Evolutionary conservation across 2,329 filamentous ascomycete genomes (phyloP).

Genomic region (Fusarium sacchari): DNA sequence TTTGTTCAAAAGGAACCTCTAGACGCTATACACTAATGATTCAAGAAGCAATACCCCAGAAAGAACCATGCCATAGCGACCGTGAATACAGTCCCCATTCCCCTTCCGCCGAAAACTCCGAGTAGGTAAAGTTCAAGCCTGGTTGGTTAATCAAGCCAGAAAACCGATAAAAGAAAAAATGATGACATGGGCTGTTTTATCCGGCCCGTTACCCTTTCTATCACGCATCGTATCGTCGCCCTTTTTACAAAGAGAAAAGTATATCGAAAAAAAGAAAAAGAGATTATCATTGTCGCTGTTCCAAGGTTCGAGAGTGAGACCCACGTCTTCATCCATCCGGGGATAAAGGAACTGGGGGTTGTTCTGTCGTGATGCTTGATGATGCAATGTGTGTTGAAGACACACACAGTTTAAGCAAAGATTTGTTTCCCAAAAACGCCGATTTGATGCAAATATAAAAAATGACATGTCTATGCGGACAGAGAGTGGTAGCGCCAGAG

Average conservation of each 20-base stretch:
- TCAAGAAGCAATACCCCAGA: constrained; percentile 2
- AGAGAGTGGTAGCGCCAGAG: constrained; percentile 39
- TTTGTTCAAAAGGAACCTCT: constrained; percentile 8
- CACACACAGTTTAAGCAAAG: constrained; percentile 11
- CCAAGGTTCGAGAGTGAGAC: background rate
- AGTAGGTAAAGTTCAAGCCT: background rate
- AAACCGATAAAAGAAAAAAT: background rate
- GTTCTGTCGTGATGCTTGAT: constrained; percentile 6
- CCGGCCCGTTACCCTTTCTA: constrained; percentile 12
- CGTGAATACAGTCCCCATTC: background rate
- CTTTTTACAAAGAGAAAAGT: constrained; percentile 8
- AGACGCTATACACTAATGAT: constrained; percentile 19
- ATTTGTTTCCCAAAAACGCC: constrained; percentile 22
- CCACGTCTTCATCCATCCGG: constrained; percentile 16
- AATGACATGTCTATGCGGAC: constrained; percentile 11
- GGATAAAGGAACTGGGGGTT: background rate
- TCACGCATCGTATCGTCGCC: constrained; percentile 14
- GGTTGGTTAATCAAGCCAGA: background rate
- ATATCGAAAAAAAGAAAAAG: background rate
- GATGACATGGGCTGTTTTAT: constrained; percentile 2
- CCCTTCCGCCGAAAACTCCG: constrained; percentile 7
- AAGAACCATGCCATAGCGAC: constrained; percentile 5
- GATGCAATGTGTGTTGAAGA: background rate
- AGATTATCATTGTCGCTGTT: constrained; percentile 10
- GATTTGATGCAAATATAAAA: constrained; percentile 17